phyloP scores from a whole-genome alignment of 495 filamentous ascomycete species.

The Extremus antarcticus region DNA sequence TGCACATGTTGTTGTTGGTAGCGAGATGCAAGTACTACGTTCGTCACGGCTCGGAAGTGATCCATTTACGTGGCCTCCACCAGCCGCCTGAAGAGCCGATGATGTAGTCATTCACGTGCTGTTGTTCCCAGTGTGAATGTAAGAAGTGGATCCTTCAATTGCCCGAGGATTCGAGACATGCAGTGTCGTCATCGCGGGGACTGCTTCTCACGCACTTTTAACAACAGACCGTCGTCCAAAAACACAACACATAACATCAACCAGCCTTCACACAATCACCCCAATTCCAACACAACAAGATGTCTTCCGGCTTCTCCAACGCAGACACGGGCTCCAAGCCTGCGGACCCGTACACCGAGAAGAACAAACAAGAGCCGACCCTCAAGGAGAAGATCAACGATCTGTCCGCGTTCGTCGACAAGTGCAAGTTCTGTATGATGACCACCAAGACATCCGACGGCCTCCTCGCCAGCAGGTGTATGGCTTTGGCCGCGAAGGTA shows the following conservation, averaged over 20 bases:
- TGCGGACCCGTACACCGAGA: slow-evolving; percentile 71
- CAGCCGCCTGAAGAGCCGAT: too few species aligned
- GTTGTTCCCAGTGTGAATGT: too few species aligned
- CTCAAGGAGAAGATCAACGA: slow-evolving; percentile 72
- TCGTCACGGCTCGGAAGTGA: too few species aligned
- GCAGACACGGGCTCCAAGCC: slow-evolving; percentile 45
- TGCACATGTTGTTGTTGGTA: too few species aligned
- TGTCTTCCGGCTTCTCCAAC: slow-evolving; percentile 44
- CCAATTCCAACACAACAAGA: slow-evolving; percentile 16
- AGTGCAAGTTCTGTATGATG: slow-evolving; percentile 72
- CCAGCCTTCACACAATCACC: too few species aligned
- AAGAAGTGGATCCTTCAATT: too few species aligned
- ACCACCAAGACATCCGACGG: slow-evolving; percentile 46
- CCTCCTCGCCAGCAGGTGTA: slow-evolving; percentile 67
- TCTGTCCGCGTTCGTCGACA: slow-evolving; percentile 53
- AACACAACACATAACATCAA: neutral
- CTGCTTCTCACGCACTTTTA: neutral
- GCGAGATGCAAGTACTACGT: too few species aligned
- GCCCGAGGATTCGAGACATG: too few species aligned
- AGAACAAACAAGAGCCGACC: slow-evolving; percentile 53
- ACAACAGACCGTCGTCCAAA: neutral
- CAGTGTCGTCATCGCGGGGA: too few species aligned
- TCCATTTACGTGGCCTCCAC: too few species aligned
- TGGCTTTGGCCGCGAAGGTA: slow-evolving; percentile 83
- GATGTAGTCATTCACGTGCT: too few species aligned